phyloP scores from a whole-genome alignment of 1,139 yeast species.

The Scheffersomyces parashehatae region DNA sequence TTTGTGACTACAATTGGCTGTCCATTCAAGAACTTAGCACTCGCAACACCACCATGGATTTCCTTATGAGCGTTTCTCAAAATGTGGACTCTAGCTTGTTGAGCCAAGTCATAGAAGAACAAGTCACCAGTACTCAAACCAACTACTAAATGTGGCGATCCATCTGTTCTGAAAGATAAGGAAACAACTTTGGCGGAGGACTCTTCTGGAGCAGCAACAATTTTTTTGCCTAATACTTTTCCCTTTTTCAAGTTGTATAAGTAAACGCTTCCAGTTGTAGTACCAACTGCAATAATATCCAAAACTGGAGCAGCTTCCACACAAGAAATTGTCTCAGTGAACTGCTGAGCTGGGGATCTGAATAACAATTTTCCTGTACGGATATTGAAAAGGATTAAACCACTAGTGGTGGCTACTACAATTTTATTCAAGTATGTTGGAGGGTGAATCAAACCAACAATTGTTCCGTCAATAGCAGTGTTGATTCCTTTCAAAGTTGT shows the following conservation, averaged over 20 bases:
- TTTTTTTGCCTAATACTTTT: slow-evolving; percentile 48
- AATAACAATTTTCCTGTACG: slow-evolving; percentile 75
- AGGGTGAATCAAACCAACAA: slow-evolving; percentile 75
- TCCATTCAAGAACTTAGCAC: slow-evolving; percentile 78
- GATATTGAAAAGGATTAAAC: slow-evolving; percentile 65
- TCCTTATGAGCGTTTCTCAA: slow-evolving; percentile 75
- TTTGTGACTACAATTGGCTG: slow-evolving; percentile 90
- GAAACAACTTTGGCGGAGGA: slow-evolving; percentile 56
- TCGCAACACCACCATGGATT: slow-evolving; percentile 76
- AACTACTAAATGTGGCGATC: slow-evolving; percentile 78
- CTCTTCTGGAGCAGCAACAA: slow-evolving; percentile 58
- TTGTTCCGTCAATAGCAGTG: slow-evolving; percentile 61
- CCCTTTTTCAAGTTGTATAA: slow-evolving; percentile 74
- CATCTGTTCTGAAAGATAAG: slow-evolving; percentile 90
- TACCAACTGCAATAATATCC: slow-evolving; percentile 80
- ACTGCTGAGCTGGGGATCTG: slow-evolving; percentile 52
- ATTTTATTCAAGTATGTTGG: slow-evolving; percentile 92
- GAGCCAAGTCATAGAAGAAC: slow-evolving; percentile 79
- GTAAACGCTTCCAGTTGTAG: slow-evolving; percentile 63
- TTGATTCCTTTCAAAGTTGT: slow-evolving; percentile 57
- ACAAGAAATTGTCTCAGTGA: slow-evolving; percentile 52
- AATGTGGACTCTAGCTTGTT: slow-evolving; percentile 71
- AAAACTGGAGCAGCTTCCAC: slow-evolving; percentile 84
- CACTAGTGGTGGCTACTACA: slow-evolving; percentile 70
- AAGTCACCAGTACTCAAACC: slow-evolving; percentile 82